Evolutionary conservation across 2,329 filamentous ascomycete species (phyloP), one percentile per base, ranked within the genome.

Genomic region (Talaromyces rugulosus): DNA sequence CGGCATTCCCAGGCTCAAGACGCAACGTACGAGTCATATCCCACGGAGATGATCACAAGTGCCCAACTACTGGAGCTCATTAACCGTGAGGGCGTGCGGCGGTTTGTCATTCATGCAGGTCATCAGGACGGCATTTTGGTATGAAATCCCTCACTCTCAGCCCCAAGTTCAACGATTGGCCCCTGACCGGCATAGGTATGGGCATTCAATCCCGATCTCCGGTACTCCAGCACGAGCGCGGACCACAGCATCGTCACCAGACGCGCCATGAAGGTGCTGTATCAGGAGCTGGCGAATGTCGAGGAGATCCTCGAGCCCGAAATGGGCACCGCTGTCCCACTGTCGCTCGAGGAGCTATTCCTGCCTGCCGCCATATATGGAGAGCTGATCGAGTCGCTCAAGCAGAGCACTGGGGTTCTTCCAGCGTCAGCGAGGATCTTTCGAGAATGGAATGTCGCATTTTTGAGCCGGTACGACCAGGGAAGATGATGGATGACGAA

Each of bases 131-230:
- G 76, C 11, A 63, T 80, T 4, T 55, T 80, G 60, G 78, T 80
- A 71, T 60, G 72, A 64, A 30, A 30, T 27, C 18, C 12, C 51
- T 33, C 27, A 16, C 51, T 33, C 27, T 8, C 16, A n/a, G 28
- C 51, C 51, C 51, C 14, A 28, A 4, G 7, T 28, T 33, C 31
- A n/a, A 54, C 51, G 50, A 53, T 53, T 31, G 56, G 47, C n/a
- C 9, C 0, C 36, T 36, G 31, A 36, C n/a, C 34, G 34, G 30
- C 8, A 7, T 53, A 83, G 72, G 65, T 87, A 31, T 87, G 85
- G 85, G 76, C 85, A 59, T 87, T 88, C 72, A 85, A 85, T 7
- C 83, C 84, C 0, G 81, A 86, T 62, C 76, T 87, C 47, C 78
- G 79, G 57, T 83, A 86, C 65, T 85, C 85, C 1, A 82, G 78